These are phyloP conservation scores for Mycena latifolia DNA, from an alignment of 768 basidiomycete genomes.

Conservation along the genomic window DNA sequence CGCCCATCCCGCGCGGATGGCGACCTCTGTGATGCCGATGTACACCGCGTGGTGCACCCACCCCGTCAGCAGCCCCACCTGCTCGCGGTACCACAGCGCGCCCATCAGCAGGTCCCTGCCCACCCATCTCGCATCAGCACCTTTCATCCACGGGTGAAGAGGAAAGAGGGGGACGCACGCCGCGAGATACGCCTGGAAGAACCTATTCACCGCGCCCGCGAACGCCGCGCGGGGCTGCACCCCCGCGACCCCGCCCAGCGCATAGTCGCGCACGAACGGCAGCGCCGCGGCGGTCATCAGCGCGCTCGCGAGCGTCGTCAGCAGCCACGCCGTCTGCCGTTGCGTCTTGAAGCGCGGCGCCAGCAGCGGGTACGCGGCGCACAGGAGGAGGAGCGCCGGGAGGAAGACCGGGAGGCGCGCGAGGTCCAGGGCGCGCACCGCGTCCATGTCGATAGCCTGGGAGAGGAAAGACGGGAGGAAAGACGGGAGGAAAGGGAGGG, in stretches of 20 bases:
- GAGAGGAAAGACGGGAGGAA: no score
- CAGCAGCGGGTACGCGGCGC: slow-evolving; percentile 40
- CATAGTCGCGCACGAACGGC: slow-evolving; percentile 49
- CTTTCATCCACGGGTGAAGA: no score
- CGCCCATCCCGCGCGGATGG: slow-evolving; percentile 43
- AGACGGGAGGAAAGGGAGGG: no score
- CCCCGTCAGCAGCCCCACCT: slow-evolving; percentile 59
- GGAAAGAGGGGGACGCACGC: slow-evolving; percentile 2
- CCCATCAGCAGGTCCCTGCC: slow-evolving; percentile 53
- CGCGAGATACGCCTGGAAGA: slow-evolving; percentile 46
- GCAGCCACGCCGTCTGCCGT: slow-evolving; percentile 57
- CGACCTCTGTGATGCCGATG: slow-evolving; percentile 50
- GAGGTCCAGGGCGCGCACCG: no score
- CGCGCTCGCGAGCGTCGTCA: slow-evolving; percentile 51
- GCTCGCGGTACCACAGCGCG: slow-evolving; percentile 51
- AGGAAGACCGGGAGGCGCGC: slow-evolving; percentile 10
- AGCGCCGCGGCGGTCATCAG: slow-evolving; percentile 53
- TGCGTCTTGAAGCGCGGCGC: slow-evolving; percentile 40
- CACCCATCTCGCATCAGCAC: slow-evolving; percentile 12
- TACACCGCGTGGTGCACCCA: slow-evolving; percentile 63
- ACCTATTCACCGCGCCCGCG: slow-evolving; percentile 38
- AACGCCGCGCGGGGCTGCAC: slow-evolving; percentile 1
- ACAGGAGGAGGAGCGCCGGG: slow-evolving; percentile 32
- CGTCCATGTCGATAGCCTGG: no score
- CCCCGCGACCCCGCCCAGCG: neutral